Evolutionary conservation across 2,329 filamentous ascomycete genomes (phyloP).

Genomic region (Neofusicoccum cordaticola): DNA sequence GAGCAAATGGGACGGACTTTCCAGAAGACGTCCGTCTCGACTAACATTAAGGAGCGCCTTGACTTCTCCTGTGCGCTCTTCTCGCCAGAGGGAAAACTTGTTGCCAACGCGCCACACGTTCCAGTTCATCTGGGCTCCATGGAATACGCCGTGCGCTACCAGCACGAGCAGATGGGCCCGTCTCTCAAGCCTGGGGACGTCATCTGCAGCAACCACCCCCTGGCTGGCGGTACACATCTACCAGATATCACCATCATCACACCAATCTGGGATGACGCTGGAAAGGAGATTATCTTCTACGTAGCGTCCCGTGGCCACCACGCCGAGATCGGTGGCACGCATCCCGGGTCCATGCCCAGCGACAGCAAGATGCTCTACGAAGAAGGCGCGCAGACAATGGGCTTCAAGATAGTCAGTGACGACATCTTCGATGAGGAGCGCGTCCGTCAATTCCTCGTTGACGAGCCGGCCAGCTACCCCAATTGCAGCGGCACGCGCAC

Average conservation of each 20-base stretch:
- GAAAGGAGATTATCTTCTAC: constrained; percentile 36
- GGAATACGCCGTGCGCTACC: constrained; percentile 41
- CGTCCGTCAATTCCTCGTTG: constrained; percentile 28
- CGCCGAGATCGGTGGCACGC: constrained; percentile 40
- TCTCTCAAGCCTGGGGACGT: constrained; percentile 41
- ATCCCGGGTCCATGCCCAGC: constrained; percentile 43
- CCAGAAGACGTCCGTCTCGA: constrained; percentile 55
- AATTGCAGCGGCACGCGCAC: constrained; percentile 38
- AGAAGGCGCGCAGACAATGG: constrained; percentile 42
- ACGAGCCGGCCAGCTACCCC: constrained; percentile 35
- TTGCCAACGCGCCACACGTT: constrained; percentile 44
- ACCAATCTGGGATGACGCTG: constrained; percentile 35
- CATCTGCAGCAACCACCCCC: constrained; percentile 41
- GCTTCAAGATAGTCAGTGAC: constrained; percentile 23
- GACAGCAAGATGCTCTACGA: constrained; percentile 44
- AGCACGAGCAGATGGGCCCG: constrained; percentile 35
- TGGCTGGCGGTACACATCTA: constrained; percentile 41
- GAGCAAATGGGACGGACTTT: constrained; percentile 59
- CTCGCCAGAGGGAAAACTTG: constrained; percentile 41
- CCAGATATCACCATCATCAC: constrained; percentile 45
- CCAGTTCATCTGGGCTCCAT: constrained; percentile 45
- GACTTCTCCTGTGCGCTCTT: constrained; percentile 47
- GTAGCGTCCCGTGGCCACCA: constrained; percentile 41
- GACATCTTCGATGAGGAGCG: constrained; percentile 38
- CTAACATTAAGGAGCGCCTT: constrained; percentile 45